phyloP scores from a whole-genome alignment of 176 grass and related monocot genomes.

The Eleusine coracana region DNA sequence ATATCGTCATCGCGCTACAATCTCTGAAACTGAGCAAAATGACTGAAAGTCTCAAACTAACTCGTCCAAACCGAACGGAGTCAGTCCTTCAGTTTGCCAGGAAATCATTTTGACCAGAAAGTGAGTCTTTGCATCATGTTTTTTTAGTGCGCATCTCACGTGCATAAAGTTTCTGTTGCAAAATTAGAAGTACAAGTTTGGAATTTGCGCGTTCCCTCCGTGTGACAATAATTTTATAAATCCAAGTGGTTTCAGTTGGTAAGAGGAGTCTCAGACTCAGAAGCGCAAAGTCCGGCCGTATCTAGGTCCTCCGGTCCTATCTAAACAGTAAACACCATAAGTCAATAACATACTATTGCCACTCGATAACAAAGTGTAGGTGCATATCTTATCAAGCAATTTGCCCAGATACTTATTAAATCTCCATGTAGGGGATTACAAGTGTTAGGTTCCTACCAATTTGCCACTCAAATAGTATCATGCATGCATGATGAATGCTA shows the following conservation, averaged over 20 bases:
- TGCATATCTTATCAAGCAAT: no score
- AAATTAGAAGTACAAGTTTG: not conserved
- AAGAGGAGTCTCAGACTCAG: not conserved
- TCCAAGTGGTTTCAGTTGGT: not conserved
- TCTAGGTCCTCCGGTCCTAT: conserved; percentile 18
- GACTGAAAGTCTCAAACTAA: no score
- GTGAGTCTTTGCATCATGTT: not conserved
- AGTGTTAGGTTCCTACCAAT: not conserved
- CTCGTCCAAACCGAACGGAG: not conserved
- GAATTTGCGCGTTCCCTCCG: not conserved
- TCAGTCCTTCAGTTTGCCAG: not conserved
- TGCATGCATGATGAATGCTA: not conserved
- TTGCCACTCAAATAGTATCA: not conserved
- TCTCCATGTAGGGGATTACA: not conserved
- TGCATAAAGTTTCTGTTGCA: not conserved
- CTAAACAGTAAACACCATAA: not conserved
- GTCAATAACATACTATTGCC: no score
- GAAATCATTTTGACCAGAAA: not conserved
- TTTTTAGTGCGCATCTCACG: not conserved
- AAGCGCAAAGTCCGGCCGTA: not conserved
- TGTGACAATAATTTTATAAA: not conserved
- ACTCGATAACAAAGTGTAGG: not conserved
- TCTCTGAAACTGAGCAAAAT: not conserved
- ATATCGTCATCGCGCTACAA: not conserved
- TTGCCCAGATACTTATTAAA: not conserved